Base-by-base conservation (phyloP, 345 rosid species). In the Eucalyptus guilfoylei region DNA sequence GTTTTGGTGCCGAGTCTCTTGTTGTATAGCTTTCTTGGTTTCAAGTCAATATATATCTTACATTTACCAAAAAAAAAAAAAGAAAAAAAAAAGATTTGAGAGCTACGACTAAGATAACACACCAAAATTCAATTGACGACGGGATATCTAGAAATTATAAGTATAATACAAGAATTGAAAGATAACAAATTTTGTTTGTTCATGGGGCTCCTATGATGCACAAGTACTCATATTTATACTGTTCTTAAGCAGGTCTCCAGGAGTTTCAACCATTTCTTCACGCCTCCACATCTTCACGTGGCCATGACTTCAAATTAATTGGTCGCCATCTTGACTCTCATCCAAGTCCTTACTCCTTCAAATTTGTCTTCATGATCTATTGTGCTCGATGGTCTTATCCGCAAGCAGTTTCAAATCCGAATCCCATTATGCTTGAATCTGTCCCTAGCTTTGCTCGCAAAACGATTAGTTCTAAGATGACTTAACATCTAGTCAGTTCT, bases 101-200 rank as follows among this genome's bases (percentile, higher is more conserved):
- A 62, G 16, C 34, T 30, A 30, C 17, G 1, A 13, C 16, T 30
- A 30, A 13, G 69, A 30, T 62, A 62, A 62, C 1, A 26, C 6
- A 4, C 8, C 1, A 0, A 30, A 62, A 28, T 62, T 28, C 7
- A 60, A 62, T 62, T 2, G 4, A 62, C 4, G 2, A 10, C 0
- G 0, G 17, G 32, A 62, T 62, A 30, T 30, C 16, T 30, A 30
- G 17, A 30, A 62, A 62, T 30, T 62, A 28, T 30, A 62, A 10
- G 2, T 28, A 62, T 26, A 12, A 5, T 11, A 26, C 67, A 26
- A 28, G 69, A 62, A 62, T 62, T 62, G 34, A 62, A 62, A 62
- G 69, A 62, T 13, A 62, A 62, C 7, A 62, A 13, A 28, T 62
- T 62, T 62, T 30, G 69, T 62, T 12, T 62, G 69, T 30, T 62